These are phyloP conservation scores for Hysterium pulicare DNA, from an alignment of 2,329 filamentous ascomycete genomes.

Conservation along the genomic window DNA sequence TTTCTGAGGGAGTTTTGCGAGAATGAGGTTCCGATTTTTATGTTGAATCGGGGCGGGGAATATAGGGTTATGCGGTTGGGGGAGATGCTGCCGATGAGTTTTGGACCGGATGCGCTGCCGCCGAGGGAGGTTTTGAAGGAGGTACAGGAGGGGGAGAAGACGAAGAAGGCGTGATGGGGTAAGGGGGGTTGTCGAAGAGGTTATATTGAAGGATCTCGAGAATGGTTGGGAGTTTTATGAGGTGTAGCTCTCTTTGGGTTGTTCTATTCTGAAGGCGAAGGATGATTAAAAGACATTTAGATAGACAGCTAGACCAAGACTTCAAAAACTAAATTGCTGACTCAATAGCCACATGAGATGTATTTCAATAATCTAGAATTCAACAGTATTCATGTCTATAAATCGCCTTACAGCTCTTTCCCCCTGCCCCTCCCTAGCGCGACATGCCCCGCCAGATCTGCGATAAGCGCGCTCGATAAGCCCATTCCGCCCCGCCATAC, in stretches of 20 bases:
- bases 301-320: too few relatives aligned
- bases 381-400: too few relatives aligned
- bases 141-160: conserved; percentile 22
- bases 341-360: too few relatives aligned
- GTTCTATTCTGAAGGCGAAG: too few relatives aligned
- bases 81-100: conserved; percentile 55
- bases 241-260: too few relatives aligned
- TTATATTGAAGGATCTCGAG: not conserved
- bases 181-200: not conserved
- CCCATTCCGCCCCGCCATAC: conserved; percentile 4
- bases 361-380: too few relatives aligned
- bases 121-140: conserved; percentile 31
- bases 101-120: conserved; percentile 50
- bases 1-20: conserved; percentile 56
- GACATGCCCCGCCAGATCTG: not conserved
- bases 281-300: too few relatives aligned
- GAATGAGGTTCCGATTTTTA: conserved; percentile 68
- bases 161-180: conserved; percentile 10
- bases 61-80: conserved; percentile 68
- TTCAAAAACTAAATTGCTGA: too few relatives aligned
- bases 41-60: conserved; percentile 82
- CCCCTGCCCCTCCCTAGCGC: not conserved
- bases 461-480: conserved; percentile 10
- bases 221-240: too few relatives aligned
- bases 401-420: too few relatives aligned